Evolutionary conservation across 1,139 yeast species (phyloP).

Genomic region (Geotrichum reessii): DNA sequence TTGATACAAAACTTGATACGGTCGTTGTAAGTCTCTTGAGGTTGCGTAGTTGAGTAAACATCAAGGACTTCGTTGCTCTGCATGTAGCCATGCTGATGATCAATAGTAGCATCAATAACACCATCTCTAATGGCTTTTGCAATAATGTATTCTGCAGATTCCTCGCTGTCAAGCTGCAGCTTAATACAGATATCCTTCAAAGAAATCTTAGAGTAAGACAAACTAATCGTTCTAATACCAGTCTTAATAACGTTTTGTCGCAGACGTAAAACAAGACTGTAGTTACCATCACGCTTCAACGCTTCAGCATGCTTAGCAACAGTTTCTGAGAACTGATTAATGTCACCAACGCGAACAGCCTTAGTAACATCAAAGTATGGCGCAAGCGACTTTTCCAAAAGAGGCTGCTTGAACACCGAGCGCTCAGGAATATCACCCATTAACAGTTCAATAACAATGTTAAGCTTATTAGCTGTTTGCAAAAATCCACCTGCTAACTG

Average conservation of each 20-base stretch:
- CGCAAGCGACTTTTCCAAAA: slow-evolving; percentile 52
- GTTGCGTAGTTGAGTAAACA: slow-evolving; percentile 80
- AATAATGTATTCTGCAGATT: slow-evolving; percentile 93
- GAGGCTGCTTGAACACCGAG: slow-evolving; percentile 63
- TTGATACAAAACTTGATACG: slow-evolving; percentile 89
- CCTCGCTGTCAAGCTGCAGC: slow-evolving; percentile 87
- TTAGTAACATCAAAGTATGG: slow-evolving; percentile 86
- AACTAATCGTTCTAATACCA: slow-evolving; percentile 88
- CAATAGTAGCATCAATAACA: slow-evolving; percentile 90
- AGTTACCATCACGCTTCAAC: slow-evolving; percentile 73
- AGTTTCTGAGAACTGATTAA: slow-evolving; percentile 73
- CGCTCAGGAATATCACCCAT: slow-evolving; percentile 98
- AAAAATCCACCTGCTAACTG: slow-evolving; percentile 78
- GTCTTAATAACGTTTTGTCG: slow-evolving; percentile 97
- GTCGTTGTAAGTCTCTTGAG: slow-evolving; percentile 85
- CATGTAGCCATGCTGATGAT: slow-evolving; percentile 88
- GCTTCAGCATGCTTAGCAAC: slow-evolving; percentile 56
- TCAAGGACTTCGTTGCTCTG: slow-evolving; percentile 83
- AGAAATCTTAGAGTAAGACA: slow-evolving; percentile 86
- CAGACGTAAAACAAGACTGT: slow-evolving; percentile 77
- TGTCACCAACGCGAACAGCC: slow-evolving; percentile 90
- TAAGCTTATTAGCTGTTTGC: slow-evolving; percentile 84
- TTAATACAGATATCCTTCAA: slow-evolving; percentile 87
- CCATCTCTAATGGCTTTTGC: slow-evolving; percentile 97
- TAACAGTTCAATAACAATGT: slow-evolving; percentile 79